Base-by-base conservation (phyloP, 1,139 yeast genomes). In the Yamadazyma triangularis region DNA sequence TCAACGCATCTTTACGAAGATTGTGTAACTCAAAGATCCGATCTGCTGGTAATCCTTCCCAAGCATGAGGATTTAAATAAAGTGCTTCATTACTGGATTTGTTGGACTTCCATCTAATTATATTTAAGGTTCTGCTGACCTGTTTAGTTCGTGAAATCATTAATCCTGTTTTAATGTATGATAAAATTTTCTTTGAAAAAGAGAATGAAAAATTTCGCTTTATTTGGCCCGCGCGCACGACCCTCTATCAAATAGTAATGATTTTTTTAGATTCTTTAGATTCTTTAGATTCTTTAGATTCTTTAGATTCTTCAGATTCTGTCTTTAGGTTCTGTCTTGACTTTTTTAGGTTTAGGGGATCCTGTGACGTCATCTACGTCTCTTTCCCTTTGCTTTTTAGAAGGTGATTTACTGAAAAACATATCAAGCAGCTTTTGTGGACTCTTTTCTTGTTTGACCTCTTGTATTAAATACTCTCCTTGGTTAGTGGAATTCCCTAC, bases 41-140 rank as follows among this genome's bases (percentile, higher is more conserved):
- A 38, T 77, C 77, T 8, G 84, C 73, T 13, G 85, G 80, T 34
- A 80, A 61, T 0, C 81, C 83, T 35, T 68, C 61, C 93, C 93
- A 82, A 30, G 72, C 66, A 36, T 74, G 76, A 4, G 93, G 93
- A 39, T 75, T 67, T 40, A 69, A 64, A 40, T 57, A 66, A 29
- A 67, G 57, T 11, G 65, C 53, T 16, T 13, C 38, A 41, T 28
- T 31, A 39, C 31, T 24, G 3, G 26, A n/a, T 8, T 29, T 27
- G 4, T 27, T 27, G 23, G 40, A 32, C 13, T 32, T 35, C 23
- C 21, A 28, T 16, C 47, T 45, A 4, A 37, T 22, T 13, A 32
- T 36, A 18, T 20, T 26, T 6, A 31, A 13, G 9, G 25, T n/a
- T 10, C 26, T 20, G 4, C 23, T 26, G 6, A 26, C 14, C 11